A percentile compares a stretch with the other conserved stretches of the same genome.
Evolutionary conservation across 371 early-diverging fungal species (phyloP).

Genomic region (Mucor irregularis): DNA sequence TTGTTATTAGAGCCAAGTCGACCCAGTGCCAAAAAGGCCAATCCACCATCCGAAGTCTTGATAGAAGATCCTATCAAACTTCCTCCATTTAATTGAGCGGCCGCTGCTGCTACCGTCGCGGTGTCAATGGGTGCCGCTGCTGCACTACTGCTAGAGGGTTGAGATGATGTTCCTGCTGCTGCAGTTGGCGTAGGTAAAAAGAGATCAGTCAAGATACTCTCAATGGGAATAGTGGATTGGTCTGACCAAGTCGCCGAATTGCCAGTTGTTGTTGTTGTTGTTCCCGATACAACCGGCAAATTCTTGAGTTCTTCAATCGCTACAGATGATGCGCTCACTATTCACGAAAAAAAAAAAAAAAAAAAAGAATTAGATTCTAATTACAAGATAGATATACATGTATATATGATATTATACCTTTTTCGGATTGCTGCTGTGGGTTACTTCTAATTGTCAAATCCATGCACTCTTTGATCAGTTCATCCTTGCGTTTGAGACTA

Average conservation of each 20-base stretch:
- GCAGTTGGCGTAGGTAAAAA: slow-evolving; percentile 19
- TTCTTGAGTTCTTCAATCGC: too few relatives aligned
- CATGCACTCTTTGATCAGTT: slow-evolving; percentile 61
- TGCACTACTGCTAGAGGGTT: too few relatives aligned
- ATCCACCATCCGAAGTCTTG: slow-evolving; percentile 14
- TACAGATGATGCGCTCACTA: too few relatives aligned
- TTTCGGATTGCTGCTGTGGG: not conserved
- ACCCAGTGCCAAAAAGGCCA: slow-evolving; percentile 16
- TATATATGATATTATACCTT: not conserved
- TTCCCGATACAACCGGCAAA: not conserved
- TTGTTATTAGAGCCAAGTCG: slow-evolving; percentile 4
- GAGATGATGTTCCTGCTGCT: too few relatives aligned
- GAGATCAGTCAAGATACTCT: slow-evolving; percentile 17
- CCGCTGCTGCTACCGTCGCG: slow-evolving; percentile 16
- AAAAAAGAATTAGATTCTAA: too few relatives aligned
- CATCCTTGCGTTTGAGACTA: slow-evolving; percentile 65
- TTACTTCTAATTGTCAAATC: slow-evolving; percentile 27
- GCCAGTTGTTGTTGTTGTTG: not conserved
- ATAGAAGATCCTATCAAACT: slow-evolving; percentile 15
- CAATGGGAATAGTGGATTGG: slow-evolving; percentile 6
- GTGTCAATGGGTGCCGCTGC: not conserved
- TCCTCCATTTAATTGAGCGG: slow-evolving; percentile 18
- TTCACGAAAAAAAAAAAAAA: too few relatives aligned
- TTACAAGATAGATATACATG: too few relatives aligned
- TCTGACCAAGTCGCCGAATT: not conserved